Percentiles rank a stretch among this genome's conserved stretches.
Conservation (phyloP, 2,329 filamentous ascomycete genomes). For the Dendryphion nanum region DNA sequence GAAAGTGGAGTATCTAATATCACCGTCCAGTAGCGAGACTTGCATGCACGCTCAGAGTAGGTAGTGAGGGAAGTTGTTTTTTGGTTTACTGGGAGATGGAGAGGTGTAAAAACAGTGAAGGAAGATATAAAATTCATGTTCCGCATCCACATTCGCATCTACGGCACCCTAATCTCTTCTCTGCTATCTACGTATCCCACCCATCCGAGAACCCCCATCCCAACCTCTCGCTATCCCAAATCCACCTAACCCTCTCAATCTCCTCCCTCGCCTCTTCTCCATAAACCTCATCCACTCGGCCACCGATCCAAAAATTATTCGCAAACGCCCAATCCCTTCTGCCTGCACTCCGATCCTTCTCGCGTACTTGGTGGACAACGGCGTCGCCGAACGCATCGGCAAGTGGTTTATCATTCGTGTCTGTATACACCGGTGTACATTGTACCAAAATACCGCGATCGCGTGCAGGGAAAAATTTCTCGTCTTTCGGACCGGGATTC, state of each 20-base stretch:
- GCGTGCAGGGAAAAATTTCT: conserved; percentile 4
- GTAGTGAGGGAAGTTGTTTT: no score
- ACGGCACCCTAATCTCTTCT: no score
- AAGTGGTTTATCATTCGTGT: conserved; percentile 1
- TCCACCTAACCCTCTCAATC: conserved; percentile 3
- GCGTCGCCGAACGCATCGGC: conserved; percentile 11
- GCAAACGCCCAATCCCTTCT: conserved; percentile 7
- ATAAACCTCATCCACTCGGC: conserved; percentile 8
- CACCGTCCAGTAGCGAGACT: no score
- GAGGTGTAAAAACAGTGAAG: no score
- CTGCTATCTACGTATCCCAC: no score
- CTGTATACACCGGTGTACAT: conserved; percentile 6
- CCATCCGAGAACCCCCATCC: no score
- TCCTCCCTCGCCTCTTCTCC: conserved; percentile 6
- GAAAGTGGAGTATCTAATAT: no score
- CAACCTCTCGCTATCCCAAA: conserved; percentile 8
- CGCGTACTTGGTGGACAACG: conserved; percentile 3
- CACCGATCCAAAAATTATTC: conserved; percentile 10
- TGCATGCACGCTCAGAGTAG: no score
- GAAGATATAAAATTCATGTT: no score
- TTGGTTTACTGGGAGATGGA: no score
- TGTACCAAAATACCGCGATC: conserved; percentile 10
- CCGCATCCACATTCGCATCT: no score
- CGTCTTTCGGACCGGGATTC: conserved; percentile 1
- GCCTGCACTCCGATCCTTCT: conserved; percentile 5